phyloP scores from a whole-genome alignment of 164 flowering plant species.

The Liquidambar formosana region DNA sequence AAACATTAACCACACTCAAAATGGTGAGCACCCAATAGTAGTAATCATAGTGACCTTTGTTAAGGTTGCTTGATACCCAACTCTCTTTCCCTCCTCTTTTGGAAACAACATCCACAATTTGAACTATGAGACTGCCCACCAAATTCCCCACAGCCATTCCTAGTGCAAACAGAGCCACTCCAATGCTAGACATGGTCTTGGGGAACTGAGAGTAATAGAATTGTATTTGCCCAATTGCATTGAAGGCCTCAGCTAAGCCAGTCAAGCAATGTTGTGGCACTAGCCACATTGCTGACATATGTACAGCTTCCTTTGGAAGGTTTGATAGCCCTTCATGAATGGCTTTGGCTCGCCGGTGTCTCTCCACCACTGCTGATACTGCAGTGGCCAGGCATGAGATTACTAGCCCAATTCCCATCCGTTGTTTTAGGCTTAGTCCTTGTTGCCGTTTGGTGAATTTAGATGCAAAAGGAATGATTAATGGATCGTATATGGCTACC shows the following conservation, averaged over 20 bases:
- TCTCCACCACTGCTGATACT: slow-evolving; percentile 31
- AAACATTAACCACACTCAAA: slow-evolving; percentile 19
- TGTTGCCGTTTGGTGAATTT: slow-evolving; percentile 18
- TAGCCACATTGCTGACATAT: slow-evolving; percentile 42
- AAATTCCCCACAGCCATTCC: slow-evolving; percentile 22
- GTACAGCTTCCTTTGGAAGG: slow-evolving; percentile 16
- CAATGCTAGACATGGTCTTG: slow-evolving; percentile 37
- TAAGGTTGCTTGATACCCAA: slow-evolving; percentile 31
- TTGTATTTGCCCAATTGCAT: slow-evolving; percentile 35
- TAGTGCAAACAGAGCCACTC: slow-evolving; percentile 22
- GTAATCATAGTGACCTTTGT: slow-evolving; percentile 38
- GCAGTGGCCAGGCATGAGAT: slow-evolving; percentile 19
- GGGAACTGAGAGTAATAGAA: slow-evolving; percentile 36
- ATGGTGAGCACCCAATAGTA: slow-evolving; percentile 29
- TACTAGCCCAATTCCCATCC: slow-evolving; percentile 35
- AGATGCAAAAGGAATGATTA: slow-evolving; percentile 21
- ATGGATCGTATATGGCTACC: slow-evolving; percentile 29
- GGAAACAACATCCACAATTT: slow-evolving; percentile 12
- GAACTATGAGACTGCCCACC: slow-evolving; percentile 22
- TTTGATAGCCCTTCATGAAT: slow-evolving; percentile 30
- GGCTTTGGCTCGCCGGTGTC: slow-evolving; percentile 16
- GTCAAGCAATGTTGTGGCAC: slow-evolving; percentile 28
- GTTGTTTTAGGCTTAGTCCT: slow-evolving; percentile 27
- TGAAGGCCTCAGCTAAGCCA: slow-evolving; percentile 41
- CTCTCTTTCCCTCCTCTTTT: slow-evolving; percentile 26